These are phyloP conservation scores for Nemania diffusa DNA, from an alignment of 2,329 filamentous ascomycete genomes.

Conservation along the genomic window DNA sequence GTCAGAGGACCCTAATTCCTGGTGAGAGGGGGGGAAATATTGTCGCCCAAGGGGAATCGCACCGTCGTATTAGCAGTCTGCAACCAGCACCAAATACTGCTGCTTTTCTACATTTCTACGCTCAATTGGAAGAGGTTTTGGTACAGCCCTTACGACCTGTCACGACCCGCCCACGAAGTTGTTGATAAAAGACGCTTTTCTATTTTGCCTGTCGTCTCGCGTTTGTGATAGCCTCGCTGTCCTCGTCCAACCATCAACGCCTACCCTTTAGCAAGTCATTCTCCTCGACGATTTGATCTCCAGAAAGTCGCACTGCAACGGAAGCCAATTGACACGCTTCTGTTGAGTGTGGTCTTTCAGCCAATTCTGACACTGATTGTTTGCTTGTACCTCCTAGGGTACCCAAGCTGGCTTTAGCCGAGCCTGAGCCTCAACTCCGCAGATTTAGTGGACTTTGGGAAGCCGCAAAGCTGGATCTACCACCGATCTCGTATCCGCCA, in stretches of 20 bases:
- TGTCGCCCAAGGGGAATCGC: conserved; percentile 5
- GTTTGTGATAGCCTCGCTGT: conserved; percentile 12
- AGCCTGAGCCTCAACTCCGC: conserved; percentile 22
- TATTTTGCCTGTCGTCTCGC: conserved; percentile 5
- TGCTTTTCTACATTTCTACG: conserved; percentile 26
- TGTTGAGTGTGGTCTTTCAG: background rate
- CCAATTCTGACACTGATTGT: background rate
- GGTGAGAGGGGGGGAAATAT: conserved; percentile 11
- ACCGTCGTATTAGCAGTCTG: conserved; percentile 20
- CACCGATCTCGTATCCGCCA: conserved; percentile 85
- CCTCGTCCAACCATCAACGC: background rate
- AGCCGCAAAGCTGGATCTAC: conserved; percentile 94
- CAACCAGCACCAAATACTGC: conserved; percentile 18
- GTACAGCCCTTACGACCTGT: conserved; percentile 40
- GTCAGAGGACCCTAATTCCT: conserved; percentile 14
- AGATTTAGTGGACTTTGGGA: conserved; percentile 52
- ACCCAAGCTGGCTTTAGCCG: conserved; percentile 35
- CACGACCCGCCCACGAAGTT: conserved; percentile 38
- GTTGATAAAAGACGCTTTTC: conserved; percentile 22
- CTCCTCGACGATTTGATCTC: no score
- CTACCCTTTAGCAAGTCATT: background rate
- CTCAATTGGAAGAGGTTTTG: conserved; percentile 39
- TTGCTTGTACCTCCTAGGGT: conserved; percentile 12
- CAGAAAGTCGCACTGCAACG: no score
- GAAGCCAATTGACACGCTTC: no score